Evolutionary conservation across 139 green algal species (phyloP).

Genomic region (Edaphochlamys debaryana): DNA sequence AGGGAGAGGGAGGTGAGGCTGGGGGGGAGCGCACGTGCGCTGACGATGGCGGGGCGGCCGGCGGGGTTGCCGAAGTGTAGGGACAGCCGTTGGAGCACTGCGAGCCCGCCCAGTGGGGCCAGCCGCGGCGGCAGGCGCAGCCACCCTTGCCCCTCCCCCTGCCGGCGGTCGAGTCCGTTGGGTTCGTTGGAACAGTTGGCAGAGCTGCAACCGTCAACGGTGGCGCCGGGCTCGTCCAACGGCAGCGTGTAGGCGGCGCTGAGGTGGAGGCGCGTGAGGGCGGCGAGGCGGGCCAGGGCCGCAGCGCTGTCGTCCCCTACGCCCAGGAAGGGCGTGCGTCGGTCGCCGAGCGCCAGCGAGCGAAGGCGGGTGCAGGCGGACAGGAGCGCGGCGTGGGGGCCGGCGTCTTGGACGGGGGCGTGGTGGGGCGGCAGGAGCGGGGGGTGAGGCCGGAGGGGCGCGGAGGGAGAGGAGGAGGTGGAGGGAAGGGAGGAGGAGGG

Average conservation of each 20-base stretch:
- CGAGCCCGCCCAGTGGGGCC: background rate
- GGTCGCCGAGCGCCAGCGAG: conserved; percentile 19
- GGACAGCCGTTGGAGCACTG: background rate
- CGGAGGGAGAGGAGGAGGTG: too few species aligned
- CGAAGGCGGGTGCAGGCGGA: background rate
- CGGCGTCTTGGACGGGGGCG: background rate
- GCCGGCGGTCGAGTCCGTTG: background rate
- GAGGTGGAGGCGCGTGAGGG: conserved; percentile 28
- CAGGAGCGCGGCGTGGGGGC: background rate
- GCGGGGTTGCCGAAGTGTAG: conserved; percentile 19
- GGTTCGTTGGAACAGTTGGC: background rate
- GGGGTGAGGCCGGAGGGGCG: too few species aligned
- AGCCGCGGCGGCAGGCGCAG: background rate
- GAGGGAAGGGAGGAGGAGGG: too few species aligned
- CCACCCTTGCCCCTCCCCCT: background rate
- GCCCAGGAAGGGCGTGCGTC: conserved; percentile 5
- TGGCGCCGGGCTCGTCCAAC: background rate
- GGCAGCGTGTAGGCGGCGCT: conserved; percentile 19
- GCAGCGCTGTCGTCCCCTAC: conserved; percentile 10
- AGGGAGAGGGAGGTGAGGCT: conserved; percentile 20
- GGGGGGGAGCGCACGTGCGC: background rate
- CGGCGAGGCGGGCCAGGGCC: background rate
- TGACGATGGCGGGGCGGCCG: background rate
- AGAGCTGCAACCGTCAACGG: too few species aligned
- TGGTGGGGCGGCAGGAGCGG: background rate